Evolutionary conservation across 2,329 filamentous ascomycete genomes (phyloP), one percentile per base, ranked within the genome.

Genomic region (Cercospora sesami): DNA sequence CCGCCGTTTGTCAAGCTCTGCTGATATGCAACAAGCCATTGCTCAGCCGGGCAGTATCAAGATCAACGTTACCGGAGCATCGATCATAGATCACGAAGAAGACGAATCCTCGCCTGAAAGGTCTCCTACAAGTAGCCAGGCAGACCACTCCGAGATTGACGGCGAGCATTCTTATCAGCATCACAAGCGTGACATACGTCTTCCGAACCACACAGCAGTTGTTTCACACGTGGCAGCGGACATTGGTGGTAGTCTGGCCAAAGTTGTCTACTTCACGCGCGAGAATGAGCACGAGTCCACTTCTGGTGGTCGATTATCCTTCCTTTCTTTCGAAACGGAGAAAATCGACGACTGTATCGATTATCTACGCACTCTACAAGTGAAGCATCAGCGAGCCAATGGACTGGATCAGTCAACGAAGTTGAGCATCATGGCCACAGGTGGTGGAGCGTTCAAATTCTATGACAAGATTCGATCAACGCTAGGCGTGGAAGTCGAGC

Each of bases 201-300:
- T 99, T 68, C 95, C 95, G 30, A 95, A 98, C 80, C 95, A 99
- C 81, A 97, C 92, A 12, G 91, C 91, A 10, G 90, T 97, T 8
- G 94, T 99, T 73, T 97, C 93, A 83, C 95, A 99, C 83, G 92
- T 99, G 74, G 95, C 95, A 63, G 90, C 97, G 69, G 95, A 99
- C 92, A 98, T 99, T 79, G 95, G 95, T 72, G 95, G 95, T 73
- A 96, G 94, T 16, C 85, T 99, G 36, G 94, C 93, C 72, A 99
- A 99, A 82, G 88, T 99, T 57, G 95, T 99, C 68, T 99, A 97
- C 83, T 98, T 98, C 78, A 95, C 94, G 18, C 91, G 92, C 72
- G 95, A 98, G 80, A 75, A 75, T 28, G 73, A 68, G n/a, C 55
- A 73, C 18, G 53, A 64, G 36, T 68, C 74, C 30, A 91, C 94